Evolutionary conservation across 371 early-diverging fungal genomes (phyloP).

Genomic region (Actinomucor elegans): DNA sequence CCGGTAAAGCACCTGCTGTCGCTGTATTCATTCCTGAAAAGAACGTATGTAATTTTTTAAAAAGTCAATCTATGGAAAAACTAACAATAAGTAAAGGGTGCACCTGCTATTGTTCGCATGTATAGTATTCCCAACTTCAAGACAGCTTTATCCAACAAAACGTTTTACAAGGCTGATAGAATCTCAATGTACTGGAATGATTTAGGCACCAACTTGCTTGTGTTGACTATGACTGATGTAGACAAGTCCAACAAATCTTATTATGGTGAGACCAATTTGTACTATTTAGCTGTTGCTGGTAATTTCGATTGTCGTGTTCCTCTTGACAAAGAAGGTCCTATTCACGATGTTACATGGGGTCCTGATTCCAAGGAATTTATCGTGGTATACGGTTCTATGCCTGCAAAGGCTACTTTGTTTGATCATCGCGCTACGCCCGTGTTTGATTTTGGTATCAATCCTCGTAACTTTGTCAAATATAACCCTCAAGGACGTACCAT

Average conservation of each 20-base stretch:
- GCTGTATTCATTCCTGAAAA: constrained; percentile 89
- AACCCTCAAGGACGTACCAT: constrained; percentile 89
- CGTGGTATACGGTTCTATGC: constrained; percentile 95
- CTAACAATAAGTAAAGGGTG: constrained; percentile 40
- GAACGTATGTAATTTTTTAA: constrained; percentile 40
- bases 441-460: constrained; percentile 82
- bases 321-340: constrained; percentile 88
- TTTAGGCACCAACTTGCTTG: constrained; percentile 88
- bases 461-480: constrained; percentile 87
- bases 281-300: constrained; percentile 89
- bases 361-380: constrained; percentile 95
- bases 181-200: constrained; percentile 92
- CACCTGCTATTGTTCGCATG: constrained; percentile 81
- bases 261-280: constrained; percentile 93
- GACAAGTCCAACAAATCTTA: constrained; percentile 95
- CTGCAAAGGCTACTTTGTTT: constrained; percentile 89
- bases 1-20: constrained; percentile 80
- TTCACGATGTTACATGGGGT: constrained; percentile 95
- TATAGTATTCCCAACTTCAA: constrained; percentile 77
- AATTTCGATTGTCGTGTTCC: constrained; percentile 90
- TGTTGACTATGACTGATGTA: constrained; percentile 92
- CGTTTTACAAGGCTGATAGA: constrained; percentile 93
- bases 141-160: constrained; percentile 80
- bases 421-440: constrained; percentile 85
- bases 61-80: not conserved